Base-by-base conservation (phyloP, 148 eudicot genomes). In the Simmondsia chinensis region DNA sequence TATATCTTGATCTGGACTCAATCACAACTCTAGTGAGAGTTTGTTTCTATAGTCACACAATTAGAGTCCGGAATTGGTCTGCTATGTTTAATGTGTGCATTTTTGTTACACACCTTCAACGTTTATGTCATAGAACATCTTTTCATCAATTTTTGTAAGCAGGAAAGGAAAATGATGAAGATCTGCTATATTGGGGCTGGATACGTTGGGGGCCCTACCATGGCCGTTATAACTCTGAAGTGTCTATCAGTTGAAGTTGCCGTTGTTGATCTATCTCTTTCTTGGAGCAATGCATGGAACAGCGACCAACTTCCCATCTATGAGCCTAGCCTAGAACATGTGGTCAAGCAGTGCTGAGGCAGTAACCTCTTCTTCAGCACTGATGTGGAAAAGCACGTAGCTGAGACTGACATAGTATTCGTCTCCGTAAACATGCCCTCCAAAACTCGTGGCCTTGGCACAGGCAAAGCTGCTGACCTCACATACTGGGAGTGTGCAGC, bases 401-500 rank as follows among this genome's bases (percentile, higher is more conserved):
- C 45, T 18, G 54, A 58, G 46, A 53, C 61, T 2, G 61, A 24
- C 40, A 49, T 49, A 9, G 31, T 49, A 4, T 49, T 49, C 25
- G 54, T 51, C 45, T 51, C 56, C 3, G 63, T 58, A 8, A 58
- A 58, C 54, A 58, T 55, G 2, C 63, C 63, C 3, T 47, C 63
- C 21, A 58, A 58, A 22, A 58, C 54, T 2, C 39, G 51, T 28
- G 63, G 63, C 4, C 55, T 58, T 16, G 63, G 63, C n/a, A 55
- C 63, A n/a, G 63, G 58, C 16, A 51, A 51, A 39, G 56, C 58
- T 1, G 58, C 58, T 19, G 58, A 53, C n/a, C 20, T 53, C 36
- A 58, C 63, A 32, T 58, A 58, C 46, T 58, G 63, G 63, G 63
- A 58, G 34, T 47, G 63, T 9, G 53, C 54, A 29, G 63, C 63